Conservation (phyloP, 306 rosid genomes). For the Begonia peltatifolia region DNA sequence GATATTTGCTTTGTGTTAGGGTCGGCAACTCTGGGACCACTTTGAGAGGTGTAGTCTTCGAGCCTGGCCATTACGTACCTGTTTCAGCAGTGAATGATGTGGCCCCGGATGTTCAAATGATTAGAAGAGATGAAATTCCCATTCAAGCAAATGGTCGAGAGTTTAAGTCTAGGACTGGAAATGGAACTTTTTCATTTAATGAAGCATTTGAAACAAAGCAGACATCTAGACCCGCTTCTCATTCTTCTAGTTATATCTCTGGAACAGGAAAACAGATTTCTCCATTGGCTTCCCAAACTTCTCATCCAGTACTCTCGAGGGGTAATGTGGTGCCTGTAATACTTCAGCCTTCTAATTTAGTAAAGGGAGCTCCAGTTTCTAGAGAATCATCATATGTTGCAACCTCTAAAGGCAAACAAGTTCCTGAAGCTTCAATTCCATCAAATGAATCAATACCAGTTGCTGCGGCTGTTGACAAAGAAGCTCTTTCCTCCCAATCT, state of each 20-base stretch:
- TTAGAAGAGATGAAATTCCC: slow-evolving; percentile 43
- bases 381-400: slow-evolving; percentile 21
- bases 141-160: slow-evolving; percentile 25
- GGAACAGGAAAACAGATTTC: slow-evolving; percentile 23
- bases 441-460: slow-evolving; percentile 22
- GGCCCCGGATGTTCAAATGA: slow-evolving; percentile 76
- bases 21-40: slow-evolving; percentile 55
- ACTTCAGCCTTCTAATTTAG: slow-evolving; percentile 31
- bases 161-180: slow-evolving; percentile 30
- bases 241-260: slow-evolving; percentile 20
- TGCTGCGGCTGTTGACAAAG: slow-evolving; percentile 26
- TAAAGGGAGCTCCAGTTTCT: slow-evolving; percentile 28
- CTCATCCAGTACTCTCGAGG: slow-evolving; percentile 22
- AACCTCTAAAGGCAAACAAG: slow-evolving; percentile 19
- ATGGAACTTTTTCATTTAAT: slow-evolving; percentile 16
- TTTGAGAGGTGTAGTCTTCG: slow-evolving; percentile 78
- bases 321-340: slow-evolving; percentile 43
- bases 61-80: slow-evolving; percentile 67
- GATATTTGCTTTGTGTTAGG: slow-evolving; percentile 72
- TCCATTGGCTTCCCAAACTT: slow-evolving; percentile 20
- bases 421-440: neutral
- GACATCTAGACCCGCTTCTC: slow-evolving; percentile 23
- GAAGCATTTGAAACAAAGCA: slow-evolving; percentile 27
- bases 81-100: slow-evolving; percentile 65
- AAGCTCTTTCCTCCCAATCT: slow-evolving; percentile 22